A percentile compares a stretch with the other conserved stretches of the same genome.
Evolutionary conservation across 2,329 filamentous ascomycete species (phyloP).

Genomic region (Conoideocrella luteorostrata): DNA sequence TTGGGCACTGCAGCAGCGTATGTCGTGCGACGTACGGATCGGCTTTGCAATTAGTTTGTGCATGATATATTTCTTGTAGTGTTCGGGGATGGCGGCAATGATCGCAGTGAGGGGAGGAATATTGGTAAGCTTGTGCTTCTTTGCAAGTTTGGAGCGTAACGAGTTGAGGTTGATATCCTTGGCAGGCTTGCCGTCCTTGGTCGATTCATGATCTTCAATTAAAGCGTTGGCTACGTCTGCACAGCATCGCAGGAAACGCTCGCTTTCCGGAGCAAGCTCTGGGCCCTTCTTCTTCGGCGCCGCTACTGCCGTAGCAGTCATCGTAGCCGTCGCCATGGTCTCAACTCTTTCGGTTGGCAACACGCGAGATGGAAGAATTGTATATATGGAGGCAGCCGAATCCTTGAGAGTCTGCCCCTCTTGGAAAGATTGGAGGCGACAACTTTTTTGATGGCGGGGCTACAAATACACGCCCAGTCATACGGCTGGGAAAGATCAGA

Average conservation of each 20-base stretch:
- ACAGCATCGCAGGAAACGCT: slow-evolving; percentile 88
- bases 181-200: slow-evolving; percentile 65
- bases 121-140: slow-evolving; percentile 83
- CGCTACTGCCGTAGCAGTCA: slow-evolving; percentile 54
- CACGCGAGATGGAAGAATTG: background rate
- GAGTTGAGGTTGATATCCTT: slow-evolving; percentile 92
- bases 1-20: no score
- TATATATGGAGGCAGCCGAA: background rate
- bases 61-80: slow-evolving; percentile 98
- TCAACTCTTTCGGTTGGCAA: background rate
- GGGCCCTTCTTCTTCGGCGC: slow-evolving; percentile 64
- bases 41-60: slow-evolving; percentile 96
- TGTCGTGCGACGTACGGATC: slow-evolving; percentile 55
- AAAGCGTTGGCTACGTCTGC: slow-evolving; percentile 90
- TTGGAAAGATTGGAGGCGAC: background rate
- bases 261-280: slow-evolving; percentile 84
- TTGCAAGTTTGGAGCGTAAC: slow-evolving; percentile 77
- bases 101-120: slow-evolving; percentile 93
- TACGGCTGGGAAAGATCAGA: no score
- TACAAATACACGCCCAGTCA: no score
- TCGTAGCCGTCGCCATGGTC: slow-evolving; percentile 49
- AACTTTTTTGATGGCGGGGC: slow-evolving; percentile 4
- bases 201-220: slow-evolving; percentile 87
- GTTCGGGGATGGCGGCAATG: slow-evolving; percentile 96
- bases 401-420: background rate